Evolutionary conservation across 345 rosid species (phyloP).

Genomic region (Angophora floribunda): DNA sequence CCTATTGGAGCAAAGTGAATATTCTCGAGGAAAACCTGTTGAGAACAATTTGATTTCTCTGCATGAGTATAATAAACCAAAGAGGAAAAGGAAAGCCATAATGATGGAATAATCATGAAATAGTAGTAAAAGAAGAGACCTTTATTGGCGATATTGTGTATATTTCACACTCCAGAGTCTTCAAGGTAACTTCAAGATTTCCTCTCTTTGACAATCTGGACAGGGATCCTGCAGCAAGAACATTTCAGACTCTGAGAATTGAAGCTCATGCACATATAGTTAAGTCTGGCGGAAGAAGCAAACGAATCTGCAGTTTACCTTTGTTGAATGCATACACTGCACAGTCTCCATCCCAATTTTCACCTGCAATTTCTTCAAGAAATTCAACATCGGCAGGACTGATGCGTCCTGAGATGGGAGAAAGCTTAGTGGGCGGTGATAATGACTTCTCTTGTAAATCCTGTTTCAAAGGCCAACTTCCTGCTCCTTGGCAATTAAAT

Average conservation of each 20-base stretch:
- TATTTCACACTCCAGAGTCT: constrained; percentile 32
- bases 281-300: background rate
- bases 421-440: background rate
- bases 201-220: constrained; percentile 23
- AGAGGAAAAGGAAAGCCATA: background rate
- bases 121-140: constrained; percentile 1
- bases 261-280: background rate
- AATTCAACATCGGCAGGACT: constrained; percentile 38
- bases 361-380: constrained; percentile 31
- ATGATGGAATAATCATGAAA: background rate
- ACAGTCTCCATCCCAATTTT: constrained; percentile 45
- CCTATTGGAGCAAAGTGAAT: constrained; percentile 22
- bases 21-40: constrained; percentile 22
- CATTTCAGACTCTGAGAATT: background rate
- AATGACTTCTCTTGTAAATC: background rate
- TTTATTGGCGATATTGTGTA: constrained; percentile 39
- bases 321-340: constrained; percentile 39
- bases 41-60: background rate
- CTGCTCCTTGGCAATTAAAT: constrained; percentile 70
- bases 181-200: constrained; percentile 22
- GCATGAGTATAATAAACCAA: background rate
- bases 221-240: constrained; percentile 19
- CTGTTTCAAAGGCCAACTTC: constrained; percentile 45
- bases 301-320: constrained; percentile 11
- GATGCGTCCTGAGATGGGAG: constrained; percentile 18